These are phyloP conservation scores for Pythium pyrilobum DNA, from an alignment of 352 stramenopile genomes.

Conservation along the genomic window DNA sequence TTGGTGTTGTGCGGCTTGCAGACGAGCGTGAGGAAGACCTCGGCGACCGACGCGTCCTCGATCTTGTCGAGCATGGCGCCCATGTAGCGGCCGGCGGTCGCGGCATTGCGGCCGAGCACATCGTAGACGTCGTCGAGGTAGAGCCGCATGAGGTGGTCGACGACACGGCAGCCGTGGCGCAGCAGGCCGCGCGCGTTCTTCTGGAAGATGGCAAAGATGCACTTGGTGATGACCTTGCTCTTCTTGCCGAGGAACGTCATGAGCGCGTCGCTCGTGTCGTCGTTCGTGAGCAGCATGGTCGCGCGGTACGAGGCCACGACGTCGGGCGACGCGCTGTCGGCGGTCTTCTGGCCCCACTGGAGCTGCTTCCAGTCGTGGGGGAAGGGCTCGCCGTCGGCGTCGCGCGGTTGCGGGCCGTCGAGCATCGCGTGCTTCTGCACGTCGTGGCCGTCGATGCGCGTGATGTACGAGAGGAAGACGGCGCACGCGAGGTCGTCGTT, in stretches of 20 bases:
- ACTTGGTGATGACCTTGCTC: slow-evolving; percentile 66
- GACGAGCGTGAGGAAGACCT: slow-evolving; percentile 84
- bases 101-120: slow-evolving; percentile 53
- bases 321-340: slow-evolving; percentile 45
- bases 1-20: slow-evolving; percentile 79
- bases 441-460: slow-evolving; percentile 31
- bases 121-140: slow-evolving; percentile 88
- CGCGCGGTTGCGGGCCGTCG: slow-evolving; percentile 39
- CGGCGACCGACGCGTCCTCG: slow-evolving; percentile 75
- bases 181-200: slow-evolving; percentile 64
- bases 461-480: slow-evolving; percentile 60
- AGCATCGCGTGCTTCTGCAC: slow-evolving; percentile 26
- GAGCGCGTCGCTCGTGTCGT: slow-evolving; percentile 74
- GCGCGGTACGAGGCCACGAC: slow-evolving; percentile 76
- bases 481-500: slow-evolving; percentile 55
- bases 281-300: slow-evolving; percentile 88
- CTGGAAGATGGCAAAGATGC: slow-evolving; percentile 81
- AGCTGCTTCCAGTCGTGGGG: neutral
- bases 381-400: slow-evolving; percentile 10
- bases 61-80: slow-evolving; percentile 79
- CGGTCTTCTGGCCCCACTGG: slow-evolving; percentile 11
- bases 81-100: slow-evolving; percentile 74
- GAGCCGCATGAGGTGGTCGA: slow-evolving; percentile 82
- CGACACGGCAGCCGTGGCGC: slow-evolving; percentile 82
- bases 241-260: slow-evolving; percentile 81